Evolutionary conservation across 176 grass and related monocot genomes (phyloP).

Genomic region (Thinopyrum elongatum): DNA sequence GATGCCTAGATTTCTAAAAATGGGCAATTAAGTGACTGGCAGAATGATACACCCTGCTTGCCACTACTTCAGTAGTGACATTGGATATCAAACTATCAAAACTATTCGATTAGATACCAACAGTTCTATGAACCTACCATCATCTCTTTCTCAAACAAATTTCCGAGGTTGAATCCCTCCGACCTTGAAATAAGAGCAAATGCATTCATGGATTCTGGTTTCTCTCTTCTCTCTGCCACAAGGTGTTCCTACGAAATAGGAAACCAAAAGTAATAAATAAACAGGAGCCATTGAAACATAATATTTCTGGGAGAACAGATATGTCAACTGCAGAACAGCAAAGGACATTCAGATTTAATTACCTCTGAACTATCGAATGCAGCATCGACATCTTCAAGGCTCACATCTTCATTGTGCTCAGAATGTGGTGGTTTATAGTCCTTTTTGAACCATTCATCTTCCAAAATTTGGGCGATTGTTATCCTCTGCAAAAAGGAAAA

Average conservation of each 20-base stretch:
- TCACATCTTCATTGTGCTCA: conserved; percentile 76
- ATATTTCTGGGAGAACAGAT: not conserved
- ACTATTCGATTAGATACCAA: not conserved
- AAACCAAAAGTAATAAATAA: not conserved
- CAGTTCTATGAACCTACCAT: conserved; percentile 39
- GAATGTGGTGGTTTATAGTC: conserved; percentile 78
- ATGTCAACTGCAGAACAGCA: not conserved
- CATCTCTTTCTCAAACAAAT: conserved; percentile 90
- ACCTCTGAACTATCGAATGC: conserved; percentile 92
- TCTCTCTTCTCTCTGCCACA: conserved; percentile 85
- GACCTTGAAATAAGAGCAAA: conserved; percentile 99
- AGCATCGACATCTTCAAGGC: conserved; percentile 82
- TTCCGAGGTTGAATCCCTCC: conserved; percentile 97
- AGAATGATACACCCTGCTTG: not conserved
- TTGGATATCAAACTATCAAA: not conserved
- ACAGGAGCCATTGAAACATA: not conserved
- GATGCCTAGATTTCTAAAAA: not conserved
- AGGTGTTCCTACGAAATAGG: conserved; percentile 68
- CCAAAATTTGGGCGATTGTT: conserved; percentile 84
- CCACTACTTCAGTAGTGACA: not conserved
- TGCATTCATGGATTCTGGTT: conserved; percentile 95
- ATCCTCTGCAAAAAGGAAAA: conserved; percentile 56
- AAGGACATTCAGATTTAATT: not conserved
- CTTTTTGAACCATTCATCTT: conserved; percentile 97
- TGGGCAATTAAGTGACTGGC: not conserved